Evolutionary conservation across 768 basidiomycete species (phyloP), one percentile per base, ranked within the genome.

Genomic region (Trametes meyenii): DNA sequence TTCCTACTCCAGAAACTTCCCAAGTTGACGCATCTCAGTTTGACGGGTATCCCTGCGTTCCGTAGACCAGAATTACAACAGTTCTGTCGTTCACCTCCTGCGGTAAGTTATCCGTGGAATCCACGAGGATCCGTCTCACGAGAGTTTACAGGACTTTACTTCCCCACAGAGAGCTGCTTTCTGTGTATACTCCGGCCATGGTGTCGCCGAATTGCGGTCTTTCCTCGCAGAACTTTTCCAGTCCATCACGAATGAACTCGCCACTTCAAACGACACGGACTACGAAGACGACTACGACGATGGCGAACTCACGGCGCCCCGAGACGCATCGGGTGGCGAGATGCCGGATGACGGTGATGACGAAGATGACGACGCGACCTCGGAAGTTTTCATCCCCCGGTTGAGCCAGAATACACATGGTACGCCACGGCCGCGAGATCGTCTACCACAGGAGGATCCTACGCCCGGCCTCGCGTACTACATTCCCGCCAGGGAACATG

Each of bases 1-100:
- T 93, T 89, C 73, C 82, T 99, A 46, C 83, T 99, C 44, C 87
- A 90, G 70, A 88, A 89, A 69, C 81, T 98, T n/a, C 86, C 87
- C 70, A 91, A 92, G 67, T 79, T 99, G 33, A 97, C 94, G 0
- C 97, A 99, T 77, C 82, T 99, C 49, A 96, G 94, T 74, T 76
- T 99, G 63, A 98, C 97, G n/a, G 97, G 96, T n/a, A 90, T 99
- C 35, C 88, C 88, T 10, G 86, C 94, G 6, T 98, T 99, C 78
- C 85, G 89, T 52, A 84, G 90, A 67, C 79, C 83, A 33, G 94
- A 95, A 66, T 73, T 97, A 58, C 95, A 98, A 72, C 82, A 85
- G 64, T 98, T 93, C 71, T 97, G 97, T 74, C 84, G 96, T 40
- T 82, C 86, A 40, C 89, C 94, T 21, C 97, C 97, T 14, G 79